Evolutionary conservation across 305 asterid species (phyloP), one percentile per base, ranked within the genome.

Genomic region (Stenogyne calaminthoides): DNA sequence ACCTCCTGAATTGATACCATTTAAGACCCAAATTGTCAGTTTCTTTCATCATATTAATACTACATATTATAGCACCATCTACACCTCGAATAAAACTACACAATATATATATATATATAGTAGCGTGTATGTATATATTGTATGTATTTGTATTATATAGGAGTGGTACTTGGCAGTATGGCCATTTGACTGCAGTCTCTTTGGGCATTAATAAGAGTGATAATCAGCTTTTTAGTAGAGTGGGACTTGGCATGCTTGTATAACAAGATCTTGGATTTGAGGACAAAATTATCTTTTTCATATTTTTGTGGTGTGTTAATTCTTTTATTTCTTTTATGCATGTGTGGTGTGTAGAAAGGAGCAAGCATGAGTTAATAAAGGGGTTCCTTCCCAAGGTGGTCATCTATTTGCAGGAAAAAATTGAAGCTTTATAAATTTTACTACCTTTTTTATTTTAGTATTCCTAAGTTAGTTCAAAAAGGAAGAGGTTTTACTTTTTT

Each of bases 161-260:
- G 60, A 54, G 59, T 52, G 58, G 22, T 34, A 42, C 49, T 42
- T 9, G 49, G 49, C 46, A 40, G 46, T 42, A 42, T 42, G 54
- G 54, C 11, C 46, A 54, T 59, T 47, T 27, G 54, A 64, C 69
- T 76, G 78, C 69, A 73, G 76, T 73, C 68, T 58, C 57, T 71
- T 64, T 56, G 79, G 63, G 66, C 25, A 52, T 69, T 69, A 62
- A 25, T 32, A 46, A 9, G 75, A 19, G 64, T 59, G 74, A 34
- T 32, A 20, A 42, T 20, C 67, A 56, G 71, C 72, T 32, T 70
- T 60, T 55, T 3, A 5, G 37, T 67, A 20, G 71, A 70, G 77
- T 73, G 67, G 66, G 71, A 78, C 59, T 69, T 62, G 78, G 83
- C 80, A 61, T 80, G 83, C 83, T 77, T 75, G 66, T 66, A 73